Evolutionary conservation across 305 asterid genomes (phyloP).

Genomic region (Fraxinus greggii): DNA sequence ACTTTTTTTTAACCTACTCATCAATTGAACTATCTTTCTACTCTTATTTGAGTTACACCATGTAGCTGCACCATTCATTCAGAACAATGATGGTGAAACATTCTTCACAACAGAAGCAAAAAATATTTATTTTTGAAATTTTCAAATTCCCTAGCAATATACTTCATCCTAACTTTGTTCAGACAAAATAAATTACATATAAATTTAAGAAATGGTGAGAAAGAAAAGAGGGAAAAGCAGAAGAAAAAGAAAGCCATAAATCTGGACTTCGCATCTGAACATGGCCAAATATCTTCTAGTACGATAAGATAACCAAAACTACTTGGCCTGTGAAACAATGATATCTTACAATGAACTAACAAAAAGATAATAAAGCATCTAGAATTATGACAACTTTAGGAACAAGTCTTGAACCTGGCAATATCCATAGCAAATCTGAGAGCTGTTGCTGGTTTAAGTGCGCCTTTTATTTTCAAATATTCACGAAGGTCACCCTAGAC

Average conservation of each 20-base stretch:
- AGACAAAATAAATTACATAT: not conserved
- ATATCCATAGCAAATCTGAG: constrained; percentile 91
- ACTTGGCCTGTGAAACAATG: not conserved
- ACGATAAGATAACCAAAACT: not conserved
- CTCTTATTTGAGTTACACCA: not conserved
- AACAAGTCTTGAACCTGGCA: constrained; percentile 61
- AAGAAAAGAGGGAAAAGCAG: not conserved
- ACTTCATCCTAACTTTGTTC: not conserved
- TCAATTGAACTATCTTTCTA: not conserved
- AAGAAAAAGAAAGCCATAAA: not conserved
- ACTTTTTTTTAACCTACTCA: not conserved
- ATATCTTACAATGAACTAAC: not conserved
- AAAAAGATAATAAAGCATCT: not conserved
- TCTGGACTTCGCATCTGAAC: not conserved
- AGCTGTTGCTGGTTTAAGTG: constrained; percentile 76
- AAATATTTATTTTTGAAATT: not conserved
- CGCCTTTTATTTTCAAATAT: constrained; percentile 62
- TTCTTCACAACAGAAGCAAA: not conserved
- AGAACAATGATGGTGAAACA: not conserved
- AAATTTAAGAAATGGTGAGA: not conserved
- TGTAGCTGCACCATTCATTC: not conserved
- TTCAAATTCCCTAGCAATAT: not conserved
- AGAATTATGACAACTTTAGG: not conserved
- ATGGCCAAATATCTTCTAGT: not conserved
- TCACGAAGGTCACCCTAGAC: constrained; percentile 76